Evolutionary conservation across 2,329 filamentous ascomycete species (phyloP).

Genomic region (Periglandula ipomoeae): DNA sequence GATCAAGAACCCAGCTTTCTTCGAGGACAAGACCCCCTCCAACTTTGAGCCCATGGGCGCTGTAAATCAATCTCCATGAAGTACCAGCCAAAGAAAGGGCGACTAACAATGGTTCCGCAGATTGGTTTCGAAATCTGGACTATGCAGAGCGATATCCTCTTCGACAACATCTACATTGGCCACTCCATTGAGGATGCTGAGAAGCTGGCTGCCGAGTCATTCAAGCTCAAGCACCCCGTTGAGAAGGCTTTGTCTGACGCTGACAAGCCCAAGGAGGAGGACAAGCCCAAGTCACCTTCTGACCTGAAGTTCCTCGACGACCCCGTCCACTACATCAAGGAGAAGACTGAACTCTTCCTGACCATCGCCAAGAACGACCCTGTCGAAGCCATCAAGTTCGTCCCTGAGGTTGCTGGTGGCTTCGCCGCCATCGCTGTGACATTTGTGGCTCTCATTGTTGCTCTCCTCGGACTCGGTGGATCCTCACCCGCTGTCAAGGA

Average conservation of each 20-base stretch:
- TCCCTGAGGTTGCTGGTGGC: constrained; percentile 83
- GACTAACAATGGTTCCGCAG: constrained; percentile 31
- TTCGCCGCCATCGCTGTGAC: constrained; percentile 62
- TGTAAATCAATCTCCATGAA: constrained; percentile 48
- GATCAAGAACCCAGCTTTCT: constrained; percentile 95
- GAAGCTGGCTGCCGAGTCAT: constrained; percentile 82
- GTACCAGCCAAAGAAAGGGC: not conserved
- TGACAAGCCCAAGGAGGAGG: constrained; percentile 62
- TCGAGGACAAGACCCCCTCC: constrained; percentile 90
- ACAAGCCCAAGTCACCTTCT: constrained; percentile 58
- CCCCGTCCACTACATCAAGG: constrained; percentile 76
- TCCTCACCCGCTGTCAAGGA: constrained; percentile 67
- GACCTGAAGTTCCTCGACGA: constrained; percentile 87
- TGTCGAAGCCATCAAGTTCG: constrained; percentile 73
- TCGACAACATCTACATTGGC: constrained; percentile 99
- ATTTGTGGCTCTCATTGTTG: constrained; percentile 60
- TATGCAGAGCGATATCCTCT: constrained; percentile 98
- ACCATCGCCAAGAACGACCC: constrained; percentile 75
- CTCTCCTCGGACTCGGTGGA: constrained; percentile 54
- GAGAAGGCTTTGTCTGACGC: constrained; percentile 76
- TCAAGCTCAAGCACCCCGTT: constrained; percentile 74
- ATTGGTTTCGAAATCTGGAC: constrained; percentile 99
- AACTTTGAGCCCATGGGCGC: constrained; percentile 98
- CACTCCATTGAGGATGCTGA: constrained; percentile 91
- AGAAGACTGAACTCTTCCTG: constrained; percentile 90